Base-by-base conservation (phyloP, 805 yeast species). In the Metschnikowia proteae region DNA sequence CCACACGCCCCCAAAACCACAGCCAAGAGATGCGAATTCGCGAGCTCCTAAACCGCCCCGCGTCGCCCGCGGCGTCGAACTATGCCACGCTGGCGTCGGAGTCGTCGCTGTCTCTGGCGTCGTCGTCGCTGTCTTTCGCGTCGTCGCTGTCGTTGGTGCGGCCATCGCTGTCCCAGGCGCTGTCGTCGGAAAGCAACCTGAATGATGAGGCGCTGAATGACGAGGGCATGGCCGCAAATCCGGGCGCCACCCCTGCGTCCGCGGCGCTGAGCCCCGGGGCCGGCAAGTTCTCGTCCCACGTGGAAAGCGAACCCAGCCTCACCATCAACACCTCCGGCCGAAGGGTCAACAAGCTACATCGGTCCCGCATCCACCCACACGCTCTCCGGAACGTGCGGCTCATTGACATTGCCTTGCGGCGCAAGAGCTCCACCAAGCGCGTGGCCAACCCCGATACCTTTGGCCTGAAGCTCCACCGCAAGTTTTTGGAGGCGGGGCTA, bases 401-500 rank as follows among this genome's bases (percentile, higher is more conserved):
- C 27, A 62, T 66, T 8, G 62, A 65, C 44, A 57, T 55, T 32
- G 73, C 75, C 8, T 61, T 70, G 6, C 53, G 75, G 31, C 60
- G 71, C 29, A 70, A 70, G 49, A 57, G 64, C 25, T 40, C 58
- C 2, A 45, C 60, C 22, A 60, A 57, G 32, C 55, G 60, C 36
- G 28, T 37, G 4, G 34, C 44, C 27, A 53, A 38, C 29, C 49
- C 50, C n/a, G 51, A 51, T 13, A 46, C 47, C 8, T 49, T 45
- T 28, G 51, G 54, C 9, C 57, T 48, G 51, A 72, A 71, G 47
- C 60, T 70, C 23, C 75, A 71, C 48, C 57, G 68, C 9, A 72
- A 68, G 50, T 79, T 80, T 9, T 60, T 79, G 22, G 79, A 80
- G 33, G 79, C 81, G 2, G 80, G 79, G 17, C 70, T 81, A 4